These are phyloP conservation scores for Pseudogymnoascus sp. DNA, from an alignment of 2,329 filamentous ascomycete genomes.

Conservation along the genomic window DNA sequence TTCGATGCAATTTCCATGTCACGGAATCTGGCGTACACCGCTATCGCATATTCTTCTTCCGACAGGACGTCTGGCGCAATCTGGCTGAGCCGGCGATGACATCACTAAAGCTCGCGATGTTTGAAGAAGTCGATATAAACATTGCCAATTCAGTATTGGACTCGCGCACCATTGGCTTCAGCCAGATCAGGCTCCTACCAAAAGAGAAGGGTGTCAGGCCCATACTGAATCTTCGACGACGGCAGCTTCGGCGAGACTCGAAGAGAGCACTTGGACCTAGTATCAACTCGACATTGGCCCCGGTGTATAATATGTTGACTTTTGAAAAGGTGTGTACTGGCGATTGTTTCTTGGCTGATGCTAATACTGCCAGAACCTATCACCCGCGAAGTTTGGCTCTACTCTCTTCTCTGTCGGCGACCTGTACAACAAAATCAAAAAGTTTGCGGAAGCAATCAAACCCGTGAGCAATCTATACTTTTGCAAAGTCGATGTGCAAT, in stretches of 20 bases:
- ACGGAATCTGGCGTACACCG: constrained; percentile 80
- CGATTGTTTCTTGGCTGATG: constrained; percentile 12
- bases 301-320: constrained; percentile 69
- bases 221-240: constrained; percentile 77
- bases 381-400: constrained; percentile 62
- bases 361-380: constrained; percentile 32
- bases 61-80: constrained; percentile 83
- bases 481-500: constrained; percentile 84
- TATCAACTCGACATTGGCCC: constrained; percentile 65
- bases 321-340: constrained; percentile 62
- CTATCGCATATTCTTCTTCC: constrained; percentile 84
- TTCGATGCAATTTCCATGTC: constrained; percentile 85
- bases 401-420: constrained; percentile 77
- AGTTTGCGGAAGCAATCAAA: constrained; percentile 54
- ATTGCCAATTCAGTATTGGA: constrained; percentile 53
- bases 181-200: constrained; percentile 73
- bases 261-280: constrained; percentile 52
- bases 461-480: constrained; percentile 58
- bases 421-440: constrained; percentile 65
- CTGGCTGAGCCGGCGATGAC: constrained; percentile 67
- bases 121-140: constrained; percentile 64
- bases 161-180: constrained; percentile 63
- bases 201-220: constrained; percentile 72
- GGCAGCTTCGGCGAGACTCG: constrained; percentile 48
- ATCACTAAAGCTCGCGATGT: constrained; percentile 63